Base-by-base conservation (phyloP, 192 early-diverging fungal species). In the Linnemannia elongata region DNA sequence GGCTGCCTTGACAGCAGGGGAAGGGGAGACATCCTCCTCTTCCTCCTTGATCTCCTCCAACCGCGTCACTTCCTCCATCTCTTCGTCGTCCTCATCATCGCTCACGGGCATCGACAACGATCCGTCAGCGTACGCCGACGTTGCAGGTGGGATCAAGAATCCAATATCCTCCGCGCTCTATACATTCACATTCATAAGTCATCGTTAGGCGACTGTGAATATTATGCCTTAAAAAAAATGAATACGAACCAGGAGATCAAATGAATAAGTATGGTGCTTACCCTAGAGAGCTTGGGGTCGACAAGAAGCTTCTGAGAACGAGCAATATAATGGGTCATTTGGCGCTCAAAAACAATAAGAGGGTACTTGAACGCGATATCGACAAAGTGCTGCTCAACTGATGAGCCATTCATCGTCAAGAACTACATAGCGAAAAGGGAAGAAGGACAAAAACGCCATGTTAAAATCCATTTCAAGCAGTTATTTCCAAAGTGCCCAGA, bases 51-150 rank as follows among this genome's bases (percentile, higher is more conserved):
- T 84, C 70, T 84, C 77, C 49, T 84, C 77, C 54, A 84, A 27
- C 20, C 82, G 76, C 41, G 17, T 70, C 42, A 77, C 39, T 27
- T 78, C 82, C 18, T 80, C 68, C 57, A 80, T 71, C 42, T 69
- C 74, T 18, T 84, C 75, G 22, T 83, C 75, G 57, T 90, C 91
- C 45, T 89, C 88, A 42, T 88, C 91, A 44, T 90, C 90, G 3
- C 90, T 83, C 42, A 90, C 91, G 15, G 91, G 91, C 90, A 92
- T 92, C 30, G 90, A 88, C 27, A 92, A 72, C 4, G 91, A 82
- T 17, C 90, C 90, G 70, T 92, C 91, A 9, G 88, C 89, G 77
- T 90, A 90, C 15, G 87, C 88, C 36, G 90, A 89, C 38, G 89
- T 89, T 12, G 89, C 79, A 22, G 85, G 81, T 54, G 88, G 90